Evolutionary conservation across 2,329 filamentous ascomycete species (phyloP).

Genomic region (Aspergillus sp.): DNA sequence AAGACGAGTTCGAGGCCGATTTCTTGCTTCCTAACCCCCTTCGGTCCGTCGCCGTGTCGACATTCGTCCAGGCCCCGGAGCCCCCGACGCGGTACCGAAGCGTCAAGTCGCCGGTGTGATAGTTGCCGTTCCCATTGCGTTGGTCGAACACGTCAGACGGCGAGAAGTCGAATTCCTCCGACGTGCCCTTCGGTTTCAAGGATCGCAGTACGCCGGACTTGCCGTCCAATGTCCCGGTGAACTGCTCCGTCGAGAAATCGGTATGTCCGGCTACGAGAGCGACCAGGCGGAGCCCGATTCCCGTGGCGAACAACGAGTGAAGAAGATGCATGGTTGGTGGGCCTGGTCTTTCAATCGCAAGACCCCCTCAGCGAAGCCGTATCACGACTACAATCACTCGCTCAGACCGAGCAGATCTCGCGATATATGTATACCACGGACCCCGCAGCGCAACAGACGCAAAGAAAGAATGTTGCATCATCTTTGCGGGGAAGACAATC

Average conservation of each 20-base stretch:
- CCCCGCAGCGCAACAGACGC: not conserved
- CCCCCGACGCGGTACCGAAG: constrained; percentile 52
- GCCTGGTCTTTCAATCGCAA: too few species aligned
- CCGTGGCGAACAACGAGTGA: not conserved
- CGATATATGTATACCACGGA: not conserved
- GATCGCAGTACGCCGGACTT: constrained; percentile 53
- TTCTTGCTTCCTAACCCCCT: constrained; percentile 41
- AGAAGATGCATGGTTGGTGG: not conserved
- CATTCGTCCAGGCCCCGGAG: constrained; percentile 44
- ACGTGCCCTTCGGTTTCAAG: constrained; percentile 39
- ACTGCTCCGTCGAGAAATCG: constrained; percentile 37
- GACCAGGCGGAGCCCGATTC: not conserved
- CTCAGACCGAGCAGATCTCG: not conserved
- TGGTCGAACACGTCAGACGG: constrained; percentile 52
- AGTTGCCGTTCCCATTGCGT: constrained; percentile 53
- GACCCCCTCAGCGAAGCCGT: too few species aligned
- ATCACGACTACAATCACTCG: too few species aligned
- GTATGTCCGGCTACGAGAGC: not conserved
- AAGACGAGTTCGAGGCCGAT: constrained; percentile 33
- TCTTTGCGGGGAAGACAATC: not conserved
- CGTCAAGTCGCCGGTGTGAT: constrained; percentile 60
- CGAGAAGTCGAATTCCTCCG: constrained; percentile 54
- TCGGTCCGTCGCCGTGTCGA: constrained; percentile 39
- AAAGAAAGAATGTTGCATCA: not conserved
- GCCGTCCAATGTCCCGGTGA: constrained; percentile 44